A percentile compares a stretch with the other conserved stretches of the same genome.
Evolutionary conservation across 2,329 filamentous ascomycete species (phyloP).

Genomic region (Sordariomycetes sp.): DNA sequence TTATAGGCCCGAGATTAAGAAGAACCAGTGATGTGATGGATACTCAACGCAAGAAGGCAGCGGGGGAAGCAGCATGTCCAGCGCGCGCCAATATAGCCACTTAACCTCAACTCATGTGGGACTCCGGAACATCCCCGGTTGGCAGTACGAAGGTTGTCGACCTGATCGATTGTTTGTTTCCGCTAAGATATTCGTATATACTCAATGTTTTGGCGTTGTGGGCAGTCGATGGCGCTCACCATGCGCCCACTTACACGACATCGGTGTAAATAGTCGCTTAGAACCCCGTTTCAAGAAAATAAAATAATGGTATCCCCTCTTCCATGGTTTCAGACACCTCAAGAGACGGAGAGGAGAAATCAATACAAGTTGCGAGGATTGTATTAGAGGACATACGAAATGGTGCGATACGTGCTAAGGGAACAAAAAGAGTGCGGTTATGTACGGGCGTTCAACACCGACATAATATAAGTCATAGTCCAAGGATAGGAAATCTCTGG

Average conservation of each 20-base stretch:
- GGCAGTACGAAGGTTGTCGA: too few species aligned
- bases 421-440: neutral
- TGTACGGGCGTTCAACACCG: neutral
- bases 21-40: conserved; percentile 20
- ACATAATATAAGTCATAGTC: neutral
- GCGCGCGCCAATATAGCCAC: neutral
- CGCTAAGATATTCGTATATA: too few species aligned
- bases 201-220: too few species aligned
- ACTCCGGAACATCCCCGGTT: too few species aligned
- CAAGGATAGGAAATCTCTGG: neutral
- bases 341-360: too few species aligned
- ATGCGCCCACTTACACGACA: too few species aligned
- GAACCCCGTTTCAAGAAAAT: too few species aligned
- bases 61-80: neutral
- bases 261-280: too few species aligned
- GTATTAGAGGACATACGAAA: neutral
- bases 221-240: too few species aligned
- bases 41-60: neutral
- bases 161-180: too few species aligned
- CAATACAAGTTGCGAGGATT: neutral
- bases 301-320: too few species aligned
- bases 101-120: neutral
- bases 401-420: neutral
- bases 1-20: conserved; percentile 31
- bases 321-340: too few species aligned